phyloP scores from a whole-genome alignment of 2,329 filamentous ascomycete genomes.

The Fusarium cicatricum region DNA sequence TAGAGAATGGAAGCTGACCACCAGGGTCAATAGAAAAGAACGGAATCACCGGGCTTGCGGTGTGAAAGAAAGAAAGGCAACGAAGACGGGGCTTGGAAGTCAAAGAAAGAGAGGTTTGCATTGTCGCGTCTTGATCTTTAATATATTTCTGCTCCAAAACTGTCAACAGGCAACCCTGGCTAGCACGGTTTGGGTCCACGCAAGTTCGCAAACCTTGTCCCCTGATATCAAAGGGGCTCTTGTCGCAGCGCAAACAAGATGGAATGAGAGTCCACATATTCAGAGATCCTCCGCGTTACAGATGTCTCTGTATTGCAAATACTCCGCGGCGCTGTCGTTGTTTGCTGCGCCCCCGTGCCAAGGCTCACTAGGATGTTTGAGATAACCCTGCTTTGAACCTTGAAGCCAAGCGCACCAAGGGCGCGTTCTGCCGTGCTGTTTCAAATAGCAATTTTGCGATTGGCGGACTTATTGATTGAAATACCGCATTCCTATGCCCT shows the following conservation, averaged over 20 bases:
- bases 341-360: conserved; percentile 6
- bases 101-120: background rate
- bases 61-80: conserved; percentile 19
- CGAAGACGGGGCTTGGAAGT: conserved; percentile 15
- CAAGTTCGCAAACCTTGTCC: no score
- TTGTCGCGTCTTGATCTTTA: background rate
- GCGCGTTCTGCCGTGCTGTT: conserved; percentile 14
- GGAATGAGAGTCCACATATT: conserved; percentile 2
- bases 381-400: background rate
- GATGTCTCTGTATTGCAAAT: background rate
- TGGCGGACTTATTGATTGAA: conserved; percentile 15
- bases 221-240: no score
- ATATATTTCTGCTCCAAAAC: conserved; percentile 9
- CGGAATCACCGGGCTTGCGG: conserved; percentile 27
- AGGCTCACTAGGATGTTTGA: conserved; percentile 10
- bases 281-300: conserved; percentile 12
- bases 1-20: conserved; percentile 31
- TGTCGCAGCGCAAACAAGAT: background rate
- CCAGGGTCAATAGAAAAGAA: conserved; percentile 34
- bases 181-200: no score
- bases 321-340: background rate
- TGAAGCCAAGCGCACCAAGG: conserved; percentile 21
- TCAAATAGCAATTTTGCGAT: conserved; percentile 28
- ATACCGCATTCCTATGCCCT: background rate
- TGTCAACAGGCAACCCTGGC: background rate